Evolutionary conservation across 352 stramenopile species (phyloP).

Genomic region (Blastocystis sp.): DNA sequence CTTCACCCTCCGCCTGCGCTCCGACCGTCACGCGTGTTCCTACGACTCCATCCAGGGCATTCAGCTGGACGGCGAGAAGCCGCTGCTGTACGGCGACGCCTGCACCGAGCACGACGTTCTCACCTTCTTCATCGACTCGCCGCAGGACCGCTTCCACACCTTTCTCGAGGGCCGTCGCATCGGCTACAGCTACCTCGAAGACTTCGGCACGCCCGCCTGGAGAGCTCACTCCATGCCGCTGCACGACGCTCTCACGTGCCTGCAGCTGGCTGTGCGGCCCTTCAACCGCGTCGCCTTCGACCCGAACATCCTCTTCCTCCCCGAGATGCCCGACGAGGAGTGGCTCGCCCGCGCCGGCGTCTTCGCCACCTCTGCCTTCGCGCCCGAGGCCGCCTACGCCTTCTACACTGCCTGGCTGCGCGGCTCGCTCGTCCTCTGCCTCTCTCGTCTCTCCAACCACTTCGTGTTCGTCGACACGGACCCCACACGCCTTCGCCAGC

Average conservation of each 20-base stretch:
- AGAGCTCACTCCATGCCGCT: background rate
- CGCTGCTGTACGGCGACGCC: background rate
- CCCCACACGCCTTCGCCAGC: background rate
- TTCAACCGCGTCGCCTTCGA: background rate
- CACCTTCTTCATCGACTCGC: background rate
- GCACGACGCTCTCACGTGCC: background rate
- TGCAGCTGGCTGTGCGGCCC: background rate
- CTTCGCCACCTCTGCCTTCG: background rate
- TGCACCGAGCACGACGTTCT: background rate
- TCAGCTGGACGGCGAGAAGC: background rate
- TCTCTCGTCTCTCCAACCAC: background rate
- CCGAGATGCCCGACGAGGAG: background rate
- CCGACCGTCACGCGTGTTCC: background rate
- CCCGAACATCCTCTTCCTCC: background rate
- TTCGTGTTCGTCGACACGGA: background rate
- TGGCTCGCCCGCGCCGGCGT: background rate
- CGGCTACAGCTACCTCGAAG: background rate
- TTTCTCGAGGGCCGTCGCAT: constrained; percentile 14
- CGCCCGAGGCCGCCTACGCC: background rate
- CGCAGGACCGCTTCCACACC: background rate
- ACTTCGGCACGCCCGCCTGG: constrained; percentile 3
- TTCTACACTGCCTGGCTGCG: background rate
- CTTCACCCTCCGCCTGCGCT: background rate
- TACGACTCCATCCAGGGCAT: background rate
- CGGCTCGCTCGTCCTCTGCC: background rate